Evolutionary conservation across 23 red algal species (phyloP).

Genomic region (Gracilaria domingensis): DNA sequence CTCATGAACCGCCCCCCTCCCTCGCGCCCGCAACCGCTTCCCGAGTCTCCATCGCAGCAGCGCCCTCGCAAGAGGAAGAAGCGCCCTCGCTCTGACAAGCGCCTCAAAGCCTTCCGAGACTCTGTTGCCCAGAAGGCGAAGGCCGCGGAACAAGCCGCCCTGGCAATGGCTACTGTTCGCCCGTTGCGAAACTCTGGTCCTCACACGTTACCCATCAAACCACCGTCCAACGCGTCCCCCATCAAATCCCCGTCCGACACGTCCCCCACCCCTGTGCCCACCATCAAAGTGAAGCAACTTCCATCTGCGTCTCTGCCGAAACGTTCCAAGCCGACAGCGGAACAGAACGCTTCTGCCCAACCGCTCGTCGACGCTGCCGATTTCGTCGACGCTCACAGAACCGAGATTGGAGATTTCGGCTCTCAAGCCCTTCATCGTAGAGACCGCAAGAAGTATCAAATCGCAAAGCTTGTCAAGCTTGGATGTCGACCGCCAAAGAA

Average conservation of each 20-base stretch:
- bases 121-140: background rate
- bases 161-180: conserved; percentile 20
- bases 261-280: background rate
- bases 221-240: background rate
- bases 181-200: background rate
- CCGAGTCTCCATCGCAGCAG: background rate
- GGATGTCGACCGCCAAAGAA: conserved; percentile 53
- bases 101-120: conserved; percentile 5
- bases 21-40: background rate
- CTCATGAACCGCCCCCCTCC: background rate
- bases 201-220: background rate
- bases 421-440: conserved; percentile 38
- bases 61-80: background rate
- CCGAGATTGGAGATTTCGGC: conserved; percentile 56
- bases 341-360: background rate
- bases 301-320: background rate
- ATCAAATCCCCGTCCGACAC: background rate
- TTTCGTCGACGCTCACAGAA: conserved; percentile 50
- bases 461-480: conserved; percentile 17
- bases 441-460: conserved; percentile 24
- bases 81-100: background rate
- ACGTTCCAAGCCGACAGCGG: background rate
- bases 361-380: conserved; percentile 10
- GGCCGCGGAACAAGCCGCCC: background rate
- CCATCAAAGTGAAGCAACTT: background rate